Evolutionary conservation across 2,329 filamentous ascomycete species (phyloP).

Genomic region (Plenodomus biglobosus): DNA sequence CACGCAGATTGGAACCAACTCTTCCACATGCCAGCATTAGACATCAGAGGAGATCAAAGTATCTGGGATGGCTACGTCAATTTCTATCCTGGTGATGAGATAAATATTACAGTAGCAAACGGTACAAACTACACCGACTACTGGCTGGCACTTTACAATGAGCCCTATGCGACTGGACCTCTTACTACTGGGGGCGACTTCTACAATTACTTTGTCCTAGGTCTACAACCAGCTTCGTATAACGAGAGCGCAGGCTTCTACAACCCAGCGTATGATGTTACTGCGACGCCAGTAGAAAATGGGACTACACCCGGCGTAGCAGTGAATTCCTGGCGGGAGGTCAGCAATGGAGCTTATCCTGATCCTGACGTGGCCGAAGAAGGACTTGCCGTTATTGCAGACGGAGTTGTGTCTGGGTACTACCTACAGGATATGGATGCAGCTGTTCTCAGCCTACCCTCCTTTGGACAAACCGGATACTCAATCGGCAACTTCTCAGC

Average conservation of each 20-base stretch:
- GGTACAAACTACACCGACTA: slow-evolving; percentile 13
- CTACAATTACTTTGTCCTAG: slow-evolving; percentile 50
- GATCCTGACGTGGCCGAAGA: slow-evolving; percentile 23
- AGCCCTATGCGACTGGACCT: slow-evolving; percentile 25
- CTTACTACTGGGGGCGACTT: slow-evolving; percentile 48
- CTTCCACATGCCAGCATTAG: slow-evolving; percentile 19
- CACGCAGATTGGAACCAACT: slow-evolving; percentile 49
- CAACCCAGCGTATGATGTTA: slow-evolving; percentile 6
- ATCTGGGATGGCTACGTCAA: slow-evolving; percentile 21
- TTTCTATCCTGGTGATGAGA: slow-evolving; percentile 42
- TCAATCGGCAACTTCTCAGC: slow-evolving; percentile 22
- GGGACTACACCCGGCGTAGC: not conserved
- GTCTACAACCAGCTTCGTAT: slow-evolving; percentile 19
- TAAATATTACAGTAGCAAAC: slow-evolving; percentile 31
- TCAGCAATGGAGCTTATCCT: slow-evolving; percentile 25
- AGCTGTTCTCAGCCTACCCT: slow-evolving; percentile 48
- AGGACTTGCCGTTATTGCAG: slow-evolving; percentile 16
- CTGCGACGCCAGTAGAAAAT: not conserved
- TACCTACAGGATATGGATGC: slow-evolving; percentile 43
- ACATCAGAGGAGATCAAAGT: slow-evolving; percentile 20
- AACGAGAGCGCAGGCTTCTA: slow-evolving; percentile 1
- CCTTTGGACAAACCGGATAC: slow-evolving; percentile 32
- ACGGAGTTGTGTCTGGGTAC: slow-evolving; percentile 46
- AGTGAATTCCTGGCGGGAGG: slow-evolving; percentile 15
- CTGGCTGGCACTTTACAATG: slow-evolving; percentile 29